A percentile compares a stretch with the other conserved stretches of the same genome.
These are phyloP conservation scores for Daldinia childiae DNA, from an alignment of 495 filamentous ascomycete species.

Conservation along the genomic window DNA sequence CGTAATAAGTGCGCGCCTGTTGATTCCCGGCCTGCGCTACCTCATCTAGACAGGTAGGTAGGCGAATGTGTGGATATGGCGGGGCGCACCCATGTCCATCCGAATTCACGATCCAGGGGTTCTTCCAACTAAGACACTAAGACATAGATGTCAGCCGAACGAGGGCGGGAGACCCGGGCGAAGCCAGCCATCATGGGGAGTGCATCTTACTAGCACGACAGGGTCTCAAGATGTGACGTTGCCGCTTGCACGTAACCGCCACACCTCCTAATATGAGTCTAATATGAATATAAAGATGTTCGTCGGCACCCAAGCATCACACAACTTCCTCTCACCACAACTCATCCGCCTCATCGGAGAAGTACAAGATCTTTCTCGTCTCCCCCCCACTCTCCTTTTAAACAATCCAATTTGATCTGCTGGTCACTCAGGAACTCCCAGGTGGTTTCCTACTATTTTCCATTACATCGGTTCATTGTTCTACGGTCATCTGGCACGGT, in stretches of 20 bases:
- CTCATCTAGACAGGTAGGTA: constrained; percentile 10
- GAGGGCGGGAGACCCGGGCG: constrained; percentile 17
- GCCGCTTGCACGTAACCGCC: constrained; percentile 14
- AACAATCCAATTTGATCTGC: constrained; percentile 19
- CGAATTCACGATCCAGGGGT: constrained; percentile 37
- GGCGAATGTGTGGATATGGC: constrained; percentile 25
- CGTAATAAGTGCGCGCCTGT: constrained; percentile 1
- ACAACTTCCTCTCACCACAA: constrained; percentile 17
- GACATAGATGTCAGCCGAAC: constrained; percentile 37
- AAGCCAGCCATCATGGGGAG: constrained; percentile 39
- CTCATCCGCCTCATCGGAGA: constrained; percentile 21
- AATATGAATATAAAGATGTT: constrained; percentile 36
- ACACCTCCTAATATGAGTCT: not conserved
- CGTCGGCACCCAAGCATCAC: constrained; percentile 18
- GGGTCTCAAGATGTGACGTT: constrained; percentile 32
- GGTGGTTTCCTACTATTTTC: constrained; percentile 36
- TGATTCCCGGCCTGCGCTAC: constrained; percentile 7
- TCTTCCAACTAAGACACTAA: constrained; percentile 26
- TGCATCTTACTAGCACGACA: constrained; percentile 7
- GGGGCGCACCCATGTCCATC: constrained; percentile 27
- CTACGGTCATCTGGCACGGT: constrained; percentile 38
- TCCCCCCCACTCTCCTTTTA: constrained; percentile 36
- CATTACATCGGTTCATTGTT: constrained; percentile 36
- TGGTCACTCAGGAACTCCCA: constrained; percentile 41
- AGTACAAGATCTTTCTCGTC: constrained; percentile 37